These are phyloP conservation scores for Mycosarcoma mackinlayi DNA, from an alignment of 1,284 basidiomycete species.

Conservation along the genomic window DNA sequence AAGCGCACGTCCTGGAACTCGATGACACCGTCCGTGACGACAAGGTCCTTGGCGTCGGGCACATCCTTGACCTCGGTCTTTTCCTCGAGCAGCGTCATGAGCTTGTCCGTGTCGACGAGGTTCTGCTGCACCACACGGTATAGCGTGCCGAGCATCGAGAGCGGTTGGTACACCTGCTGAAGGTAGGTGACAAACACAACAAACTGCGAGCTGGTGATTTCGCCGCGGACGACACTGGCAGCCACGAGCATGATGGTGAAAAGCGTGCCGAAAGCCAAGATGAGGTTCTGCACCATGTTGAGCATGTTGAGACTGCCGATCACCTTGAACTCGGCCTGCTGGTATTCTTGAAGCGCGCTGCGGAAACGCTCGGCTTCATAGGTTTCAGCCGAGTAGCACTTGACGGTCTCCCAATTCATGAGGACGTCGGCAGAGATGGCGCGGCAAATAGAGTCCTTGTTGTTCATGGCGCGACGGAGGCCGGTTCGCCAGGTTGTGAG, in stretches of 20 bases:
- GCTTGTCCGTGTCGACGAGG: constrained; percentile 74
- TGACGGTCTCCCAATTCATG: constrained; percentile 70
- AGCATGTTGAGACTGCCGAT: constrained; percentile 62
- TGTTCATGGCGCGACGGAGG: constrained; percentile 70
- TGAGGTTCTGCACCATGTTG: constrained; percentile 63
- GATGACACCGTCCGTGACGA: constrained; percentile 79
- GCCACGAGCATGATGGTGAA: constrained; percentile 57
- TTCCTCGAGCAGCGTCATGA: constrained; percentile 67
- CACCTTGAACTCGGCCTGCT: constrained; percentile 79
- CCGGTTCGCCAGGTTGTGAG: constrained; percentile 80
- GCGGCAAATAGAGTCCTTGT: constrained; percentile 58
- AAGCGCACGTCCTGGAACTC: constrained; percentile 75
- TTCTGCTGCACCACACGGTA: constrained; percentile 68
- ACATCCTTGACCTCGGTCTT: constrained; percentile 81
- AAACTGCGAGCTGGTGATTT: constrained; percentile 72
- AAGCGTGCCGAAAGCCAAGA: constrained; percentile 61
- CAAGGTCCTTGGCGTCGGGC: constrained; percentile 78
- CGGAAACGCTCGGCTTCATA: constrained; percentile 81
- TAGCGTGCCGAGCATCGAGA: constrained; percentile 61
- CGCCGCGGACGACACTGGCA: constrained; percentile 46
- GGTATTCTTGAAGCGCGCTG: constrained; percentile 80
- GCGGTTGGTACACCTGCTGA: constrained; percentile 73
- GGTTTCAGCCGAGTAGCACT: constrained; percentile 84
- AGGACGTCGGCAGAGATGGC: constrained; percentile 63
- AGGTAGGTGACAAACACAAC: constrained; percentile 84